Percentiles rank a stretch among this genome's conserved stretches.
Evolutionary conservation across 2,329 filamentous ascomycete species (phyloP).

Genomic region (Colletotrichum filicis): DNA sequence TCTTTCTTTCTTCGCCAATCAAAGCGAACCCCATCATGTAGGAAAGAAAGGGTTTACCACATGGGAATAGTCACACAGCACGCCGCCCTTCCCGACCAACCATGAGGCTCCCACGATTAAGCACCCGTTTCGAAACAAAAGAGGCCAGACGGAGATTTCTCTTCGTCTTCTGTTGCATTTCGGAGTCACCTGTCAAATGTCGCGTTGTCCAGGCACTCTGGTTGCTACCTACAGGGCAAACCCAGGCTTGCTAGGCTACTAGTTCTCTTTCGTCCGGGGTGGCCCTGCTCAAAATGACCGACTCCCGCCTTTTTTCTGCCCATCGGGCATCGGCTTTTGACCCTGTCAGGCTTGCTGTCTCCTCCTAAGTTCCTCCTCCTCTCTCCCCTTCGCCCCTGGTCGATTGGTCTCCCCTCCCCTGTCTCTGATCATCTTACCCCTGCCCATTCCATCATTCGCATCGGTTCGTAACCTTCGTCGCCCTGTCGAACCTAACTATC

Average conservation of each 20-base stretch:
- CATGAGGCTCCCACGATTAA: background rate
- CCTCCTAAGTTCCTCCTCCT: too few relatives aligned
- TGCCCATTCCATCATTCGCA: conserved; percentile 28
- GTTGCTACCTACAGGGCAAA: too few relatives aligned
- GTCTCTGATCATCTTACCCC: conserved; percentile 10
- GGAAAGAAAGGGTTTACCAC: background rate
- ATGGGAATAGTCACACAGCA: conserved; percentile 16
- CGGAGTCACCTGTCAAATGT: background rate
- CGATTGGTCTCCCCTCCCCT: background rate
- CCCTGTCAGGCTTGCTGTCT: background rate
- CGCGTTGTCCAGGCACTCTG: background rate
- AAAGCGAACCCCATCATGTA: background rate
- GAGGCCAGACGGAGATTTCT: background rate
- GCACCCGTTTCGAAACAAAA: background rate
- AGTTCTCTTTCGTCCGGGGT: background rate
- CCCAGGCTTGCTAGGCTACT: too few relatives aligned
- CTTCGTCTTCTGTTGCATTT: background rate
- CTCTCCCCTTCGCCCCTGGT: background rate
- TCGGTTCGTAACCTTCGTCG: conserved; percentile 1
- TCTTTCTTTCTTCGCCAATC: background rate
- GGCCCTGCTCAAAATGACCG: background rate
- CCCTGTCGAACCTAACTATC: background rate
- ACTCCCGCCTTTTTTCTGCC: background rate
- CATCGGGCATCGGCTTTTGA: background rate
- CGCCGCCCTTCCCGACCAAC: background rate